Base-by-base conservation (phyloP, 2,329 filamentous ascomycete species). In the Pseudogymnoascus sp. region DNA sequence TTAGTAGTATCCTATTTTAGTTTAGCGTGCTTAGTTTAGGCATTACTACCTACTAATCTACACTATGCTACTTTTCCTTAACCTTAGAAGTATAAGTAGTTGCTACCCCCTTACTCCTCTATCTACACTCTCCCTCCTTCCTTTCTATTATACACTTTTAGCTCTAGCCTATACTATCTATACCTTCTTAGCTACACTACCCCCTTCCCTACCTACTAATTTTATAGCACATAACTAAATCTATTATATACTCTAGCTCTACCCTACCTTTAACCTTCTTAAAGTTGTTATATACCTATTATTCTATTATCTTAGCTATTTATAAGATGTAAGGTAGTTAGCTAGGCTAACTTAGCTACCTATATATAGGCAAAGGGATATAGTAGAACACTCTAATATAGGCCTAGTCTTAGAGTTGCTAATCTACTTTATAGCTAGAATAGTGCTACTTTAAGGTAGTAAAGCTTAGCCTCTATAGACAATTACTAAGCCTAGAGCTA, bases 141-240 rank as follows among this genome's bases (percentile, higher is more conserved):
- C 52, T 59, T 59, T 59, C 52, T n/a, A 59, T 35, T 2, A 59
- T 14, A 59, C 52, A 59, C 52, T 35, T 59, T 59, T 26, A 11
- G 23, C 52, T 59, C 26, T 59, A 12, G 52, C 52, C 49, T 21
- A 37, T 26, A 59, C 7, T 2, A 6, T 59, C 19, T 8, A 37
- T 14, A 59, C 29, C 6, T 59, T 59, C 29, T 35, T 6, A 4
- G 52, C 19, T 19, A 26, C 52, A 59, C 52, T 23, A 19, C 16
- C 52, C 52, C 29, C n/a, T 33, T 33, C 52, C 19, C 52, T 35
- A 29, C 52, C 29, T 59, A 35, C 52, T 5, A 59, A 59, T 59
- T 33, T 59, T n/a, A 2, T 19, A 19, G 19, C 19, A 19, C 2
- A 2, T 19, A 19, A 19, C 19, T 19, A 19, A 2, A 19, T 38